phyloP scores from a whole-genome alignment of 164 flowering plant genomes.

The Umbellularia californica region DNA sequence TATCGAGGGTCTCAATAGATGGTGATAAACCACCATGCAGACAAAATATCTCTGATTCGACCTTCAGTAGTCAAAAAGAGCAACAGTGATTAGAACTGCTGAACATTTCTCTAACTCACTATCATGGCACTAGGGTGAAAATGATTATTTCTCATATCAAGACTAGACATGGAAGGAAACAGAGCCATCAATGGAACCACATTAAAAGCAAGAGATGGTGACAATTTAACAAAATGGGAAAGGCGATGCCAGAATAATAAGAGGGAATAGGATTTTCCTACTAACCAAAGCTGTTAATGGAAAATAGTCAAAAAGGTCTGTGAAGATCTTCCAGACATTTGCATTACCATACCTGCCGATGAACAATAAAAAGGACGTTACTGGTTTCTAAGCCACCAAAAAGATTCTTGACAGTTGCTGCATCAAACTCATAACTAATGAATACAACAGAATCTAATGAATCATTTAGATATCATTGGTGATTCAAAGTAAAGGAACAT shows the following conservation, averaged over 20 bases:
- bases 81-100: neutral
- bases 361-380: neutral
- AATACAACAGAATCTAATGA: too few relatives aligned
- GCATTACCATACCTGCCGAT: constrained; percentile 90
- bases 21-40: constrained; percentile 97
- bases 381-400: too few relatives aligned
- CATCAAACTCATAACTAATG: too few relatives aligned
- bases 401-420: too few relatives aligned
- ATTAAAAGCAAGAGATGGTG: neutral
- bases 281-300: constrained; percentile 95
- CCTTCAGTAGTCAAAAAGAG: constrained; percentile 33
- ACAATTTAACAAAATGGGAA: neutral
- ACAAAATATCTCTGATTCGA: constrained; percentile 95
- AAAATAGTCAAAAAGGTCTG: constrained; percentile 88
- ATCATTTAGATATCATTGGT: too few relatives aligned
- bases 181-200: neutral
- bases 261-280: constrained; percentile 8
- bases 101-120: neutral
- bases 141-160: neutral
- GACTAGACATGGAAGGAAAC: neutral
- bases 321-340: constrained; percentile 88
- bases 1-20: constrained; percentile 92
- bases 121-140: neutral
- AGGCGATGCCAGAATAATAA: neutral
- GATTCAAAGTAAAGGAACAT: too few relatives aligned